phyloP scores from a whole-genome alignment of 2,329 filamentous ascomycete species.

The Arthroderma sp. region DNA sequence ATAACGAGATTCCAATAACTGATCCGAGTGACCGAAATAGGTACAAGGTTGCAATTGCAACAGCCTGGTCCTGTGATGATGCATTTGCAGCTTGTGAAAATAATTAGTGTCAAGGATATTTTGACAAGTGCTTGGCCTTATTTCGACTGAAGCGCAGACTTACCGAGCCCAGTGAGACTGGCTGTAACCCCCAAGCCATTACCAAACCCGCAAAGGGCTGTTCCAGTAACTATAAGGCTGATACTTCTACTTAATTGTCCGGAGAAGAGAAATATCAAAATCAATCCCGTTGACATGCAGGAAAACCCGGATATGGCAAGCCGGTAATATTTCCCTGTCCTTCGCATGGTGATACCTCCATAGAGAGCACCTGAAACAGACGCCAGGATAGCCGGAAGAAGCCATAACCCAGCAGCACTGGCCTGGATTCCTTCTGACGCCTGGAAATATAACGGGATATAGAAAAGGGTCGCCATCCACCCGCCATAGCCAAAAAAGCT shows the following conservation, averaged over 20 bases:
- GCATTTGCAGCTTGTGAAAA: neutral
- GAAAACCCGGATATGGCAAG: neutral
- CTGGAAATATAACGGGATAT: neutral
- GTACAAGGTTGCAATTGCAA: constrained; percentile 50
- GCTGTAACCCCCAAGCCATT: constrained; percentile 34
- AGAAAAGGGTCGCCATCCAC: constrained; percentile 11
- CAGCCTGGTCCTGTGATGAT: constrained; percentile 42
- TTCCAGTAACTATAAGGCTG: constrained; percentile 21
- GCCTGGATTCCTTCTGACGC: neutral
- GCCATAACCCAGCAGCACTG: neutral
- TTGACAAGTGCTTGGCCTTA: constrained; percentile 47
- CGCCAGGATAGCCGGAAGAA: neutral
- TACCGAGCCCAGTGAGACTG: constrained; percentile 33
- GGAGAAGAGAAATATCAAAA: neutral
- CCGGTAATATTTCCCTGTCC: constrained; percentile 2
- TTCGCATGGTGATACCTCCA: constrained; percentile 38
- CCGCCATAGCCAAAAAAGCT: constrained; percentile 50
- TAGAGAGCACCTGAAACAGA: neutral
- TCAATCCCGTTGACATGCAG: neutral
- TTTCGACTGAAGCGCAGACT: constrained; percentile 47
- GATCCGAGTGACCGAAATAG: constrained; percentile 50
- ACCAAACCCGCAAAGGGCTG: constrained; percentile 26
- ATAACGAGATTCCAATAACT: constrained; percentile 52
- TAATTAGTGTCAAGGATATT: neutral
- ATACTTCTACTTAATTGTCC: neutral